A percentile compares a stretch with the other conserved stretches of the same genome.
Evolutionary conservation across 371 early-diverging fungal species (phyloP).

Genomic region (Parasitella parasitica): DNA sequence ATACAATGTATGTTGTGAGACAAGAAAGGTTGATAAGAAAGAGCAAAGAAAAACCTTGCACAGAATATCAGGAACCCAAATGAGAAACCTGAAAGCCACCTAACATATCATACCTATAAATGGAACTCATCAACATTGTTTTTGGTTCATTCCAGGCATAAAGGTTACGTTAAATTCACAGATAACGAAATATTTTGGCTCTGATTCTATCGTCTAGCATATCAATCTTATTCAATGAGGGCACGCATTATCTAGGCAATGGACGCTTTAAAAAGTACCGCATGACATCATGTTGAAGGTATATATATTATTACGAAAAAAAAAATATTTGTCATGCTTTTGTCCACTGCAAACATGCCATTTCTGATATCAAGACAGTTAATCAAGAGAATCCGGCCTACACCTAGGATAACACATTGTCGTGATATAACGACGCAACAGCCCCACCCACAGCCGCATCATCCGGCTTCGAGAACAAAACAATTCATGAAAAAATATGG

Average conservation of each 20-base stretch:
- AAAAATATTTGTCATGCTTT: not conserved
- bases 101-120: not conserved
- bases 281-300: constrained; percentile 1
- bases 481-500: constrained; percentile 43
- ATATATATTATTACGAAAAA: not conserved
- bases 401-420: not conserved
- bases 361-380: not conserved
- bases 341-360: not conserved
- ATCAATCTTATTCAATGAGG: not conserved
- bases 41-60: not conserved
- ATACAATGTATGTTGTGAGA: constrained; percentile 12
- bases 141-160: too few relatives aligned
- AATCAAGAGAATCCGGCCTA: not conserved
- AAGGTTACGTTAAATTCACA: too few relatives aligned
- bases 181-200: too few relatives aligned
- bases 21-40: not conserved
- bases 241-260: not conserved
- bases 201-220: too few relatives aligned
- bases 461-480: constrained; percentile 7
- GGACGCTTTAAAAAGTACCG: too few relatives aligned
- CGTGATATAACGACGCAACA: not conserved
- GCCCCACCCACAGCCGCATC: not conserved
- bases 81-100: not conserved
- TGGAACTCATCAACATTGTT: not conserved
- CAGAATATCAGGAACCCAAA: not conserved